These are phyloP conservation scores for Neopestalotiopsis rosae DNA, from an alignment of 2,329 filamentous ascomycete genomes.

Conservation along the genomic window DNA sequence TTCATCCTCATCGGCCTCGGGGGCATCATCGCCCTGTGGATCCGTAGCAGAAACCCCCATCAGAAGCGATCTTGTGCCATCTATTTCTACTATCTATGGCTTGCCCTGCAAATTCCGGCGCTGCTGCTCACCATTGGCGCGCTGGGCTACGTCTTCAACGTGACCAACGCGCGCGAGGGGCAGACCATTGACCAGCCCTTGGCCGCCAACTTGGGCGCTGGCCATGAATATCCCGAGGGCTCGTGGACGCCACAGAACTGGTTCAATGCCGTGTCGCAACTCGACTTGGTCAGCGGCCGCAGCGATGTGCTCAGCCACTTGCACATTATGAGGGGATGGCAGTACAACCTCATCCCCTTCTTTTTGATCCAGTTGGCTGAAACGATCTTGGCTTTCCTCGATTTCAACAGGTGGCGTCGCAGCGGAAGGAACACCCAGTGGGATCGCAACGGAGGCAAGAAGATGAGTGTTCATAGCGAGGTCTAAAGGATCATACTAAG, in stretches of 20 bases:
- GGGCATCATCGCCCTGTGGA: conserved; percentile 36
- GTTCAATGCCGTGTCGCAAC: conserved; percentile 39
- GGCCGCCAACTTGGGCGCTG: conserved; percentile 26
- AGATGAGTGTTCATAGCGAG: background rate
- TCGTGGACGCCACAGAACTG: conserved; percentile 47
- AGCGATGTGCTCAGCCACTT: conserved; percentile 33
- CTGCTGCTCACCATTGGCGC: conserved; percentile 41
- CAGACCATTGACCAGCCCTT: conserved; percentile 38
- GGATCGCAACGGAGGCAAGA: conserved; percentile 1
- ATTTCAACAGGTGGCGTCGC: conserved; percentile 13
- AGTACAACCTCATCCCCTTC: conserved; percentile 42
- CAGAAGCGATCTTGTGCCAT: conserved; percentile 20
- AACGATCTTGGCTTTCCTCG: conserved; percentile 26
- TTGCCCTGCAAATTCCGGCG: conserved; percentile 38
- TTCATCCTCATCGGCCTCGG: conserved; percentile 40
- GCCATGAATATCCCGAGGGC: conserved; percentile 34
- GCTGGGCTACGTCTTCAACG: conserved; percentile 42
- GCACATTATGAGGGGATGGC: conserved; percentile 39
- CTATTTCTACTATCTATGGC: conserved; percentile 40
- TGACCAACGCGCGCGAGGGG: conserved; percentile 33
- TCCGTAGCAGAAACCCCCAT: conserved; percentile 31
- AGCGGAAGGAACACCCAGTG: background rate
- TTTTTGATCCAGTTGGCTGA: conserved; percentile 31
- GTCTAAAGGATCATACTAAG: background rate
- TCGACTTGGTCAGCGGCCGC: conserved; percentile 33